phyloP scores from a whole-genome alignment of 805 yeast genomes.

The Schwanniomyces sp. region DNA sequence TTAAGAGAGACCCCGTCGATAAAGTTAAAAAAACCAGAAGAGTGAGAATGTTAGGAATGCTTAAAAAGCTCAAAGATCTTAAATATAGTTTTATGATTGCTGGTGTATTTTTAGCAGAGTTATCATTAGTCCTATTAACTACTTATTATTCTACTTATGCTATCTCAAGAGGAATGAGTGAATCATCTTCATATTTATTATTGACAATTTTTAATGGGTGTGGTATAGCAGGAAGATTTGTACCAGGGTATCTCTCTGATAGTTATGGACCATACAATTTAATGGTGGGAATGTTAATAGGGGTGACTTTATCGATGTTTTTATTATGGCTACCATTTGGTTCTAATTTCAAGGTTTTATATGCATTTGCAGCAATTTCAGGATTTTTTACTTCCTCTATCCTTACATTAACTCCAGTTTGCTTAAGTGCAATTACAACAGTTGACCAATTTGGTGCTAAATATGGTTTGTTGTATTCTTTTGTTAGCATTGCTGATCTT shows the following conservation, averaged over 20 bases:
- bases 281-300: slow-evolving; percentile 46
- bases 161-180: slow-evolving; percentile 45
- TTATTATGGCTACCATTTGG: slow-evolving; percentile 73
- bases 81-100: slow-evolving; percentile 32
- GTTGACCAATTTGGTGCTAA: slow-evolving; percentile 66
- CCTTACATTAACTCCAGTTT: slow-evolving; percentile 64
- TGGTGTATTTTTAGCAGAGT: slow-evolving; percentile 49
- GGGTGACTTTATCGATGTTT: slow-evolving; percentile 49
- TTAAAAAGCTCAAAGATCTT: slow-evolving; percentile 36
- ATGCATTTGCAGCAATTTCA: slow-evolving; percentile 51
- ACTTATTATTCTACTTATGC: slow-evolving; percentile 63
- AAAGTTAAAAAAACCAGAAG: not conserved
- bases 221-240: slow-evolving; percentile 52
- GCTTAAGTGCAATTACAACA: slow-evolving; percentile 62
- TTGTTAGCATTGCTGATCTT: slow-evolving; percentile 46
- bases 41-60: slow-evolving; percentile 4
- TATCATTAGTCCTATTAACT: slow-evolving; percentile 49
- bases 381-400: slow-evolving; percentile 66
- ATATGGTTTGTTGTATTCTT: slow-evolving; percentile 64
- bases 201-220: slow-evolving; percentile 47
- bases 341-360: slow-evolving; percentile 35
- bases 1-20: not conserved
- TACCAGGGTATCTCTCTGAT: slow-evolving; percentile 59
- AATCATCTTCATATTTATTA: slow-evolving; percentile 42
- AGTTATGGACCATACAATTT: slow-evolving; percentile 56